These are phyloP conservation scores for Kluyveromyces aestuarii DNA, from an alignment of 805 yeast genomes.

Conservation along the genomic window DNA sequence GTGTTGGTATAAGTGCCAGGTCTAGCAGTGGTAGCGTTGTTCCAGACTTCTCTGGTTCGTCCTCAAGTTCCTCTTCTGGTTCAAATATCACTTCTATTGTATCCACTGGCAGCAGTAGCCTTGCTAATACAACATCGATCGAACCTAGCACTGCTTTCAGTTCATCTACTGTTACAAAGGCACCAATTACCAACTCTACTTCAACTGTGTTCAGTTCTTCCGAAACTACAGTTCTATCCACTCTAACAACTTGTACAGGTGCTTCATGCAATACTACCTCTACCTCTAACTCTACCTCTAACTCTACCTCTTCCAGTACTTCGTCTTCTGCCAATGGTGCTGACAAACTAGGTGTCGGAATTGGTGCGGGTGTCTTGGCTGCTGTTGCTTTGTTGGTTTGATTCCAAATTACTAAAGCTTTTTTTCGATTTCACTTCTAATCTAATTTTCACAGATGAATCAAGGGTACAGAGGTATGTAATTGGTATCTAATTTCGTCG, in stretches of 20 bases:
- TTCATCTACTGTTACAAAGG: neutral
- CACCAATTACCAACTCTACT: neutral
- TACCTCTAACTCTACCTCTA: neutral
- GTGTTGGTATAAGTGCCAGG: constrained; percentile 13
- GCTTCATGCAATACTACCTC: no score
- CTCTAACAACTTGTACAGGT: neutral
- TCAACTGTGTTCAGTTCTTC: neutral
- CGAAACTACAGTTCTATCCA: neutral
- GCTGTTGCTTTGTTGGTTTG: constrained; percentile 11
- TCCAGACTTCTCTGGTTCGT: constrained; percentile 13
- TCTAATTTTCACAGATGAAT: no score
- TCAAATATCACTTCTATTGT: neutral
- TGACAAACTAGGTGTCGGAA: neutral
- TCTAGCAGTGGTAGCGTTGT: constrained; percentile 10
- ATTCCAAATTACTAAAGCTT: neutral
- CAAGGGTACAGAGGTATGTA: no score
- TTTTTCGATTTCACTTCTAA: no score
- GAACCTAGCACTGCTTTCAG: neutral
- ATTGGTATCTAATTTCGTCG: no score
- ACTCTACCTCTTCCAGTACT: neutral
- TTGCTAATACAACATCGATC: neutral
- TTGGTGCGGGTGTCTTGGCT: constrained; percentile 11
- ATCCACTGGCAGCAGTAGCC: neutral
- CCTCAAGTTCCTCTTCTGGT: neutral
- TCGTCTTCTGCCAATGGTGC: neutral